A percentile compares a stretch with the other conserved stretches of the same genome.
These are phyloP conservation scores for Camelina neglecta DNA, from an alignment of 345 rosid species.

Conservation along the genomic window DNA sequence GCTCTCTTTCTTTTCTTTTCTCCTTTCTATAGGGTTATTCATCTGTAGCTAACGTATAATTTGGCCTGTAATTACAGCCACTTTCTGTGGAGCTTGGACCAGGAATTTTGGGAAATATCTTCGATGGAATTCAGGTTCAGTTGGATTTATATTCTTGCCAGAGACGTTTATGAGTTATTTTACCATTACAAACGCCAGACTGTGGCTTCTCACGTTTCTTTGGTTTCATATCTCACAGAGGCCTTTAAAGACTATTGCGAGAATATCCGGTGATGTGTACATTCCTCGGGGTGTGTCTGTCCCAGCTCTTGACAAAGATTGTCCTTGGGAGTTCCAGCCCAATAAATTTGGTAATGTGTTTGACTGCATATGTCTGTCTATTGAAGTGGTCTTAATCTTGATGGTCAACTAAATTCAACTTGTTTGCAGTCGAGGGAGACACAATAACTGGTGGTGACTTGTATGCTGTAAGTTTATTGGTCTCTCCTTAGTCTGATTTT, in stretches of 20 bases:
- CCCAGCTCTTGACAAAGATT: constrained; percentile 96
- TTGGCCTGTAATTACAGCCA: constrained; percentile 71
- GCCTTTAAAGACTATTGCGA: constrained; percentile 98
- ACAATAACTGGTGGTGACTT: constrained; percentile 96
- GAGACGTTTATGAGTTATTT: constrained; percentile 8
- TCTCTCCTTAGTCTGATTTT: constrained; percentile 27
- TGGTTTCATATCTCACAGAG: constrained; percentile 57
- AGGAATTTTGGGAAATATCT: constrained; percentile 96
- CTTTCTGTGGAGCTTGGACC: constrained; percentile 98
- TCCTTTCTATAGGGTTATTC: not conserved
- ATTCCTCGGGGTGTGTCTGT: constrained; percentile 99
- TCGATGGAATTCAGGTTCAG: constrained; percentile 98
- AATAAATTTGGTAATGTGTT: constrained; percentile 70
- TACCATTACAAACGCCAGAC: constrained; percentile 6
- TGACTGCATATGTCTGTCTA: constrained; percentile 9
- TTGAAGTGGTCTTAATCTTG: constrained; percentile 21
- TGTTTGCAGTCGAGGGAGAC: constrained; percentile 89
- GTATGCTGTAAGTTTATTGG: constrained; percentile 81
- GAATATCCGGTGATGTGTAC: constrained; percentile 91
- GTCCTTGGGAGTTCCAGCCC: constrained; percentile 92
- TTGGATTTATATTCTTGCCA: constrained; percentile 28
- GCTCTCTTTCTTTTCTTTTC: not conserved
- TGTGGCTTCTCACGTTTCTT: constrained; percentile 27
- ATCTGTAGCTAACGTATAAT: constrained; percentile 28
- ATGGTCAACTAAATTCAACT: constrained; percentile 29